Evolutionary conservation across 805 yeast genomes (phyloP), one percentile per base, ranked within the genome.

Genomic region (Starmerella floris): DNA sequence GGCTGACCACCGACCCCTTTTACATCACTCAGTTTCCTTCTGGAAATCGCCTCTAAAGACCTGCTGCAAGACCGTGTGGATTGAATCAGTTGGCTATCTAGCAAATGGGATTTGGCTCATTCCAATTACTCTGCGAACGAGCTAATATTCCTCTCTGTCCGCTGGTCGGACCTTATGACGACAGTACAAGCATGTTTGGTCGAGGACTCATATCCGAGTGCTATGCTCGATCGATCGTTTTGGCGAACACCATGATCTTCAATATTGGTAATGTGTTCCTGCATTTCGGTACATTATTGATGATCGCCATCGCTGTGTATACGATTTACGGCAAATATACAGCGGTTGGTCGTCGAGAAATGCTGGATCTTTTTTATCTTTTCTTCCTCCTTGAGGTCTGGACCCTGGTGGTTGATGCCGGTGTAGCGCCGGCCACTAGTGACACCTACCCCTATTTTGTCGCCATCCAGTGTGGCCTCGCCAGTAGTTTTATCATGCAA

Each of bases 201-300:
- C 60, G 67, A 5, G 95, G 95, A 2, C 66, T 87, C 23, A 57
- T 83, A 23, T 77, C 96, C 3, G 59, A 62, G 31, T 88, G 97
- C 62, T 88, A 83, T 52, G 79, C 96, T 0, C 67, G 96, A 55
- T 72, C 88, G 5, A 83, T 88, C 20, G 85, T 79, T 51, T 57
- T 88, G 32, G 95, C 95, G 40, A 88, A 88, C 62, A 88, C 97
- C 1, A 70, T 83, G 64, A 83, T 88, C 19, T 88, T 85, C 63
- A 83, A 83, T 58, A 68, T 83, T 13, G 96, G 95, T 23, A 81
- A 79, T 49, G 84, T 94, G 5, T 81, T 88, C 57, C 73, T 85
- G 19, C 83, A 87, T 56, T 76, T 88, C 40, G 84, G 80, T 1
- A 75, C 83, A 0, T 62, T 91, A 27, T 62, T 72, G 5, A 70